A percentile compares a stretch with the other conserved stretches of the same genome.
These are phyloP conservation scores for Sarcodon aspratus DNA, from an alignment of 768 basidiomycete species.

Conservation along the genomic window DNA sequence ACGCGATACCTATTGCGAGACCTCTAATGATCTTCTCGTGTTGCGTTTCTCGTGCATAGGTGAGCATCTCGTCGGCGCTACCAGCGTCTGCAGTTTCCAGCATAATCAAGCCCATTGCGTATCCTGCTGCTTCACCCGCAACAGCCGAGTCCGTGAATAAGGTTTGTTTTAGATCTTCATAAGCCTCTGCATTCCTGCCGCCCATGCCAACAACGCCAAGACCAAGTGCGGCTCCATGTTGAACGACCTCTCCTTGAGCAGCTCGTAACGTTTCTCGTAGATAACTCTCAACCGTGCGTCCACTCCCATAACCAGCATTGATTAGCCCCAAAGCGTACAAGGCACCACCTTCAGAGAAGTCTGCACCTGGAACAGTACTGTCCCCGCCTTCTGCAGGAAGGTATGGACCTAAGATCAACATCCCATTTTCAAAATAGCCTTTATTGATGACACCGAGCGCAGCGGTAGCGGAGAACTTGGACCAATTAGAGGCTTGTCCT, in stretches of 20 bases:
- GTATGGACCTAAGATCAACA: conserved; percentile 88
- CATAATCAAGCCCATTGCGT: conserved; percentile 97
- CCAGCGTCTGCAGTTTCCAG: conserved; percentile 80
- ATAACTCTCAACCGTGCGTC: conserved; percentile 57
- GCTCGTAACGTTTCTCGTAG: conserved; percentile 70
- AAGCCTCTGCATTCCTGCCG: conserved; percentile 77
- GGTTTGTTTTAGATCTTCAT: conserved; percentile 82
- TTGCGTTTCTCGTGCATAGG: conserved; percentile 93
- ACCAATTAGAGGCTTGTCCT: conserved; percentile 92
- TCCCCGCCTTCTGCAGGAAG: conserved; percentile 69
- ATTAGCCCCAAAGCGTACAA: conserved; percentile 91
- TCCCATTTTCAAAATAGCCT: conserved; percentile 89
- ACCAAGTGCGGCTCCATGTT: conserved; percentile 94
- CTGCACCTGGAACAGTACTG: conserved; percentile 64
- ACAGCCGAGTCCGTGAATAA: conserved; percentile 92
- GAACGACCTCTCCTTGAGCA: conserved; percentile 77
- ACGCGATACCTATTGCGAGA: conserved; percentile 84
- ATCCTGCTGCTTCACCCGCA: conserved; percentile 92
- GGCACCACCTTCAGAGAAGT: conserved; percentile 94
- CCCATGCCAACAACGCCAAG: conserved; percentile 96
- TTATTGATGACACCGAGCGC: conserved; percentile 97
- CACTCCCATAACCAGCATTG: conserved; percentile 81
- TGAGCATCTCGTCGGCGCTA: conserved; percentile 87
- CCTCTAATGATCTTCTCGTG: conserved; percentile 99
- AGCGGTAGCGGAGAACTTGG: conserved; percentile 96